Evolutionary conservation across 1,284 basidiomycete genomes (phyloP).

Genomic region (Ganoderma leucocontextum): DNA sequence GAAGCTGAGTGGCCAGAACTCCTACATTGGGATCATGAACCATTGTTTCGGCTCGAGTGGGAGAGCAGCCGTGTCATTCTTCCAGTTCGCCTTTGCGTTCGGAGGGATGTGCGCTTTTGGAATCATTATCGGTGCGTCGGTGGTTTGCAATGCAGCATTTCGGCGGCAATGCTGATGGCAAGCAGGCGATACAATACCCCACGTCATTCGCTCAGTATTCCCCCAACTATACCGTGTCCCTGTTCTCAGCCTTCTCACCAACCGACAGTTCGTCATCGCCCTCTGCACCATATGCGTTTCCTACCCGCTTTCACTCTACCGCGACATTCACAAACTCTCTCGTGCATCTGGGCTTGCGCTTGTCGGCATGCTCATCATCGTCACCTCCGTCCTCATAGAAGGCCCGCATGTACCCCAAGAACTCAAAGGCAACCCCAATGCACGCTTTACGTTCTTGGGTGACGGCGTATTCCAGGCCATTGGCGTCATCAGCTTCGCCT

Average conservation of each 20-base stretch:
- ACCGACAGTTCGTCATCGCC: slow-evolving; percentile 89
- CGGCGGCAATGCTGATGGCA: slow-evolving; percentile 38
- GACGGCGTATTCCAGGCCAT: slow-evolving; percentile 91
- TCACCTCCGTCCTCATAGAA: slow-evolving; percentile 86
- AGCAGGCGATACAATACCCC: slow-evolving; percentile 92
- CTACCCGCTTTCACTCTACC: slow-evolving; percentile 94
- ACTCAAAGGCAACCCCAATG: slow-evolving; percentile 79
- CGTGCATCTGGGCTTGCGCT: slow-evolving; percentile 91
- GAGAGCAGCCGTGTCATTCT: slow-evolving; percentile 93
- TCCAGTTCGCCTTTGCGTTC: slow-evolving; percentile 98
- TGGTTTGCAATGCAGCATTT: slow-evolving; percentile 54
- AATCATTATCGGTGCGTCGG: slow-evolving; percentile 79
- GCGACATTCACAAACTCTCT: slow-evolving; percentile 97
- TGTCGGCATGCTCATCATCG: slow-evolving; percentile 95
- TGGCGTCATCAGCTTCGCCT: slow-evolving; percentile 95
- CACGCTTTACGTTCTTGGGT: slow-evolving; percentile 77
- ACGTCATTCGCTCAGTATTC: slow-evolving; percentile 89
- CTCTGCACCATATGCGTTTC: slow-evolving; percentile 89
- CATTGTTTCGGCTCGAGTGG: slow-evolving; percentile 92
- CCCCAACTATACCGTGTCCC: slow-evolving; percentile 78
- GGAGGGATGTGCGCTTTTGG: slow-evolving; percentile 98
- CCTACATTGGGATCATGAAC: slow-evolving; percentile 97
- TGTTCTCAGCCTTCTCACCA: slow-evolving; percentile 79
- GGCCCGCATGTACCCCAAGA: slow-evolving; percentile 84
- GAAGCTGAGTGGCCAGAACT: slow-evolving; percentile 91